A percentile compares a stretch with the other conserved stretches of the same genome.
Conservation (phyloP, 129 eudicot species). For the Centrapalus pauciflorus region DNA sequence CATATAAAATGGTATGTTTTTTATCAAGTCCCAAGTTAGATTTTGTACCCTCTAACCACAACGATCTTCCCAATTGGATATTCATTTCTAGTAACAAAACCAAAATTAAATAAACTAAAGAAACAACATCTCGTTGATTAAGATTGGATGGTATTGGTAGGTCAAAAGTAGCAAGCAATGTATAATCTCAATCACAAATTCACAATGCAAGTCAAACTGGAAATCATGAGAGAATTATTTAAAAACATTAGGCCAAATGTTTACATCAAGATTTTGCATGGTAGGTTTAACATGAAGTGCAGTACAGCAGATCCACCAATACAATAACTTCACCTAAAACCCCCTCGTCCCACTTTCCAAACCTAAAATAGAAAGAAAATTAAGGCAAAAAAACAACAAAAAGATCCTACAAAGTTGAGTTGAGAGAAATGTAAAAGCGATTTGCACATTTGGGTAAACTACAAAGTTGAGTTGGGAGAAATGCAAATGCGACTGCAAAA, state of each 20-base stretch:
- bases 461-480: neutral
- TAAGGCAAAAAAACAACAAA: conserved; percentile 9
- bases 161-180: conserved; percentile 4
- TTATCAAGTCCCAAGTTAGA: too few species aligned
- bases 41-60: too few species aligned
- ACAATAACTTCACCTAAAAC: conserved; percentile 16
- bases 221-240: neutral
- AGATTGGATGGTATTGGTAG: neutral
- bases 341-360: conserved; percentile 18
- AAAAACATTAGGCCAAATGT: conserved; percentile 24
- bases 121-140: too few species aligned
- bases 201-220: too few species aligned
- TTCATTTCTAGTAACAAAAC: too few species aligned
- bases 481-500: neutral
- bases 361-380: conserved; percentile 5
- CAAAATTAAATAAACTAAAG: neutral
- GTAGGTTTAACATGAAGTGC: conserved; percentile 12
- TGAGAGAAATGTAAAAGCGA: neutral
- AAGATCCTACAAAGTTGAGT: neutral
- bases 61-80: too few species aligned
- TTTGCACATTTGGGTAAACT: conserved; percentile 11
- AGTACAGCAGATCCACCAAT: conserved; percentile 8
- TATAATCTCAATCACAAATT: neutral
- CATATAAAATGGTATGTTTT: too few species aligned
- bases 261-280: conserved; percentile 25